These are phyloP conservation scores for Verticillium albo-atrum DNA, from an alignment of 2,329 filamentous ascomycete genomes.

Conservation along the genomic window DNA sequence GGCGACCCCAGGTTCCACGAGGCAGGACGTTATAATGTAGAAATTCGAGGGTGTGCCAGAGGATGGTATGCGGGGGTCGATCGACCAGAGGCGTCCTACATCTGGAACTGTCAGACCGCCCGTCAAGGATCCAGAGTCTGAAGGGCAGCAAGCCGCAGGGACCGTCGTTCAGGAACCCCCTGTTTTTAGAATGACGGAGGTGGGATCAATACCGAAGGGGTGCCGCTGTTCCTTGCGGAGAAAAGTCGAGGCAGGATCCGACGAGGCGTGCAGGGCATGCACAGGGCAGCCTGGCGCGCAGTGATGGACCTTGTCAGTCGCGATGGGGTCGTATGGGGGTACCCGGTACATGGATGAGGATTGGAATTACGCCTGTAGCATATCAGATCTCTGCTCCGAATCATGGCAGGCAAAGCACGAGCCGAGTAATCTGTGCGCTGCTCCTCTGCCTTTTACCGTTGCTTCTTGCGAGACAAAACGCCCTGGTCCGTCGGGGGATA, in stretches of 20 bases:
- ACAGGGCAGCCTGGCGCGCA: conserved; percentile 21
- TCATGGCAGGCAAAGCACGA: neutral
- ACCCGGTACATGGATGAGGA: conserved; percentile 34
- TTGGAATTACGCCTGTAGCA: conserved; percentile 1
- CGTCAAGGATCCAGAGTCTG: conserved; percentile 35
- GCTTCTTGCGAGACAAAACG: neutral
- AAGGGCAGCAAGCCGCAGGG: conserved; percentile 28
- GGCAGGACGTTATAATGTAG: conserved; percentile 28
- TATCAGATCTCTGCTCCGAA: neutral
- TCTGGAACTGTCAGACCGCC: conserved; percentile 30
- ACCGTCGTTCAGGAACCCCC: conserved; percentile 29
- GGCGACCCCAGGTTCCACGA: conserved; percentile 16
- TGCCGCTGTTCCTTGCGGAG: conserved; percentile 37
- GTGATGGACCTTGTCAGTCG: conserved; percentile 9
- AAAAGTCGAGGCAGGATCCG: conserved; percentile 41
- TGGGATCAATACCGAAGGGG: conserved; percentile 42
- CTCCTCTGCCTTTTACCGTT: neutral
- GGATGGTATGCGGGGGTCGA: conserved; percentile 32
- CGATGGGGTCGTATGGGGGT: conserved; percentile 18
- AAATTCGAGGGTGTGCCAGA: conserved; percentile 30
- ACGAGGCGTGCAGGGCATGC: conserved; percentile 34
- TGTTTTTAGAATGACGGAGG: conserved; percentile 39
- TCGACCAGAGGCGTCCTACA: conserved; percentile 24
- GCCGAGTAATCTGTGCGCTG: neutral
- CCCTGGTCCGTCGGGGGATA: neutral